Conservation (phyloP, 1,139 yeast species). For the Blastobotrys serpentis region DNA sequence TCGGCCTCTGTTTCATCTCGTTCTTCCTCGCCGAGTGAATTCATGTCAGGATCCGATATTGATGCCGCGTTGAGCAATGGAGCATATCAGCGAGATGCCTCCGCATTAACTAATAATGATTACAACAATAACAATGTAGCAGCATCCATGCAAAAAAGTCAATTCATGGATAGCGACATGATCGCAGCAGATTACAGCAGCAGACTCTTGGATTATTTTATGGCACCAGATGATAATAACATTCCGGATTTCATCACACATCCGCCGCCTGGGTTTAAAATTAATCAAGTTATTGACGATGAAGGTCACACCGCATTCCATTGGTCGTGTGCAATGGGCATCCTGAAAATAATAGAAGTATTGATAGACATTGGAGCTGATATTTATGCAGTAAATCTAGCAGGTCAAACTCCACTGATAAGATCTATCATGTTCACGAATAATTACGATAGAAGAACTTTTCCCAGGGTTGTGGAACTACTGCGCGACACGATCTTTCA, state of each 20-base stretch:
- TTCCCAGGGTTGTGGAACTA: conserved; percentile 66
- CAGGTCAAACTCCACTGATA: conserved; percentile 83
- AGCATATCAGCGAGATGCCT: conserved; percentile 10
- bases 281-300: conserved; percentile 85
- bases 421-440: conserved; percentile 84
- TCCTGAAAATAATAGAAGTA: conserved; percentile 66
- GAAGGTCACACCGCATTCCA: conserved; percentile 96
- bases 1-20: conserved; percentile 35
- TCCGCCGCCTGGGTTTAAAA: conserved; percentile 78
- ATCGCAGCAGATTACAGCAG: conserved; percentile 45
- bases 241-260: conserved; percentile 70
- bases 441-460: conserved; percentile 76
- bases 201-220: conserved; percentile 52
- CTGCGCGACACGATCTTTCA: conserved; percentile 64
- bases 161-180: conserved; percentile 36
- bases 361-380: conserved; percentile 73
- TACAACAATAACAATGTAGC: conserved; percentile 16
- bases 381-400: conserved; percentile 66
- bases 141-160: conserved; percentile 19
- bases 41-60: conserved; percentile 36
- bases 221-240: conserved; percentile 69
- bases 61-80: conserved; percentile 26
- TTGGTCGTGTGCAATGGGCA: conserved; percentile 96
- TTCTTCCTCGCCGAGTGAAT: conserved; percentile 38
- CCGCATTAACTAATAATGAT: conserved; percentile 6